phyloP scores from a whole-genome alignment of 306 rosid species.

The Cucumis sativus region Cucumber_9930_V3 NC_026659.2:31211501-31212000 shows the following conservation, averaged over 20 bases:
- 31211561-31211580: not conserved
- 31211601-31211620: constrained; percentile 53
- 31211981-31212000: constrained; percentile 59
- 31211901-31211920: not conserved
- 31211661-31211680: constrained; percentile 40
- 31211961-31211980: constrained; percentile 90
- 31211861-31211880: not conserved
- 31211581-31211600: constrained; percentile 47
- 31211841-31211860: not conserved
- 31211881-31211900: not conserved
- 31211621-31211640: constrained; percentile 63
- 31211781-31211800: not conserved
- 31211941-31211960: constrained; percentile 65
- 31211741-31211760: not conserved
- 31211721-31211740: not conserved
- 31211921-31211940: constrained; percentile 84
- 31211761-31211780: not conserved
- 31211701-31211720: not conserved
- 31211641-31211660: constrained; percentile 90
- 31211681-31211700: constrained; percentile 8
- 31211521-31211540: not conserved
- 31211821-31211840: not conserved
- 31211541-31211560: not conserved
- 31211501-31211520: too few species aligned
- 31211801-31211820: not conserved